phyloP scores from a whole-genome alignment of 2,329 filamentous ascomycete species.

The Cladosporium austrohemisphaericum region DNA sequence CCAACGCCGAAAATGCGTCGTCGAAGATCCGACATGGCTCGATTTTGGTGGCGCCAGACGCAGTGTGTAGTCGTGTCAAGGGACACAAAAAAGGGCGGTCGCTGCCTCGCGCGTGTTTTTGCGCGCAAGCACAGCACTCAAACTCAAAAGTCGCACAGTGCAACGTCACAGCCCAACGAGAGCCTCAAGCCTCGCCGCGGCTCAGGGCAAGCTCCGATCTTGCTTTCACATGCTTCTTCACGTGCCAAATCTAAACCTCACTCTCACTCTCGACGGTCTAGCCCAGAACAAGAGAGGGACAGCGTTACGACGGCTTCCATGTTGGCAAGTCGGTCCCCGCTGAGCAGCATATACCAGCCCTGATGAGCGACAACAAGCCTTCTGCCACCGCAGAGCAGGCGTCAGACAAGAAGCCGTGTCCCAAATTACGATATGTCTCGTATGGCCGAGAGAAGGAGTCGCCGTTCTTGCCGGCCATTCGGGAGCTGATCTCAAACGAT shows the following conservation, averaged over 20 bases:
- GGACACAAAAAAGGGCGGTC: background rate
- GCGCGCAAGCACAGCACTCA: constrained; percentile 4
- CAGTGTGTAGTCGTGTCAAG: background rate
- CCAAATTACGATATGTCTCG: constrained; percentile 52
- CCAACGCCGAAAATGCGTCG: constrained; percentile 34
- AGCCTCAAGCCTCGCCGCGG: constrained; percentile 1
- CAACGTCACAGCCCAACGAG: constrained; percentile 7
- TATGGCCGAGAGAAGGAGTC: constrained; percentile 59
- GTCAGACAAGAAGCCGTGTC: constrained; percentile 3
- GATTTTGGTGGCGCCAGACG: background rate
- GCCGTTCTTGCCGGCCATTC: constrained; percentile 76
- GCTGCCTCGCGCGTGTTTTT: background rate
- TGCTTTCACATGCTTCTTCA: constrained; percentile 13
- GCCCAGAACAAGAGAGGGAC: background rate
- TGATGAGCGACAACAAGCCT: constrained; percentile 9
- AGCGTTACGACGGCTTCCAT: constrained; percentile 1
- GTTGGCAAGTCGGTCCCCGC: constrained; percentile 1
- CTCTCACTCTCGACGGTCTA: background rate
- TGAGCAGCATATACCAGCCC: constrained; percentile 1
- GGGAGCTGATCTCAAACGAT: constrained; percentile 90
- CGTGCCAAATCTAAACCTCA: constrained; percentile 2
- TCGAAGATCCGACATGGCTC: constrained; percentile 31
- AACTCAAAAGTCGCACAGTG: constrained; percentile 3
- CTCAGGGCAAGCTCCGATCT: background rate
- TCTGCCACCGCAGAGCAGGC: constrained; percentile 7